Evolutionary conservation across 2,329 filamentous ascomycete species (phyloP), one percentile per base, ranked within the genome.

Genomic region (Alternaria infectoria): DNA sequence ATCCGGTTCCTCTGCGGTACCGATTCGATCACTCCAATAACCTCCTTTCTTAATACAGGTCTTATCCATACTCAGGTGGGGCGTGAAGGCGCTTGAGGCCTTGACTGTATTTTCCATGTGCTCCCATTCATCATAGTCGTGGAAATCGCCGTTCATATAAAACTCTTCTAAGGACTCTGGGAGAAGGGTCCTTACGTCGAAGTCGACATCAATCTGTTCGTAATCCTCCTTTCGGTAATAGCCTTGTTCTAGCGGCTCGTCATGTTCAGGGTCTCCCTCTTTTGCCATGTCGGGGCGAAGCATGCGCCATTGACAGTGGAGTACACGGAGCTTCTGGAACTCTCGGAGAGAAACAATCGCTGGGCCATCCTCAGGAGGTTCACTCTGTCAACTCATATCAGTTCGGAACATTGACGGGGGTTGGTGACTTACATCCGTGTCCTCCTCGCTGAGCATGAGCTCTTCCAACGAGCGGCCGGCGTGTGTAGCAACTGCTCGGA

Each of bases 401-500:
- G 46, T 28, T 5, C 7, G 15, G 46, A 49, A 25, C 23, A 17
- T 10, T 17, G 26, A 26, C 9, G 9, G n/a, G 6, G n/a, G n/a
- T n/a, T 28, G 6, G 25, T 9, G 3, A 19, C 49, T 36, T 52
- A 52, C 49, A 13, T 52, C 40, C 6, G 17, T 13, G 15, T 21
- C 21, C 10, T 47, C 49, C n/a, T 49, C 26, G 13, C 15, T 45
- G 17, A 69, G 43, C 3, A 32, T 23, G 3, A 67, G 49, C 17
- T 60, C 40, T 25, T 67, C 62, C 11, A 67, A 43, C 11, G 65
- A 67, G 32, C 63, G 51, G 4, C 50, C 51, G 12, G 28, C 52
- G 50, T 64, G 51, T 10, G 15, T 61, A 30, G 15, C 32, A 11
- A 69, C 46, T 28, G 59, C 62, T 46, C 36, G 26, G 11, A 69